A percentile compares a stretch with the other conserved stretches of the same genome.
Evolutionary conservation across 2,329 filamentous ascomycete species (phyloP).

Genomic region (Exophiala alcalophila): DNA sequence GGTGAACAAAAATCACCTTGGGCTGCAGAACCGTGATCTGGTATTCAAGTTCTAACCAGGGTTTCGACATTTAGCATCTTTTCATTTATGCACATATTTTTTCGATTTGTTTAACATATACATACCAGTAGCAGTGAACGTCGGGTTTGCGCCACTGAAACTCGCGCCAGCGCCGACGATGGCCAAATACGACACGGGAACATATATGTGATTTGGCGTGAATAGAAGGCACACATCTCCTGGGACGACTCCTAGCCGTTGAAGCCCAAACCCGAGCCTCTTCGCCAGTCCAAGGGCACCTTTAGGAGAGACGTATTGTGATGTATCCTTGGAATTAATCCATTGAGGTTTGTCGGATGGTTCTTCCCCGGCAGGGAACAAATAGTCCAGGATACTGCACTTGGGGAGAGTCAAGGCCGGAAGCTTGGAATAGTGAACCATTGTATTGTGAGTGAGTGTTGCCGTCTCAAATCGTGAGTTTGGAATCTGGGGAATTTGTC

Average conservation of each 20-base stretch:
- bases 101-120: conserved; percentile 36
- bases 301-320: conserved; percentile 46
- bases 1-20: conserved; percentile 34
- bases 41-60: conserved; percentile 57
- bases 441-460: not conserved
- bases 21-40: conserved; percentile 56
- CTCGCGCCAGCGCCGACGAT: conserved; percentile 54
- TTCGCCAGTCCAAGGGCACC: conserved; percentile 53
- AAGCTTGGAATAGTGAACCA: not conserved
- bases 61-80: not conserved
- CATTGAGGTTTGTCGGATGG: conserved; percentile 48
- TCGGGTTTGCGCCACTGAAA: conserved; percentile 62
- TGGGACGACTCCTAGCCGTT: conserved; percentile 44
- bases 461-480: too few species aligned
- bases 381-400: conserved; percentile 20
- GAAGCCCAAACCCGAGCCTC: conserved; percentile 50
- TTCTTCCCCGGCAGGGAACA: conserved; percentile 17
- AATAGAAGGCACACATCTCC: conserved; percentile 62
- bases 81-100: not conserved
- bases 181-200: conserved; percentile 60
- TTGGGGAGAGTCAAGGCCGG: conserved; percentile 54
- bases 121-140: conserved; percentile 54
- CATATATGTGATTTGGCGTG: conserved; percentile 64
- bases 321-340: conserved; percentile 51
- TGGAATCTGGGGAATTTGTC: too few species aligned